Evolutionary conservation across 495 filamentous ascomycete species (phyloP), one percentile per base, ranked within the genome.

Genomic region (Podospora fimiseda): DNA sequence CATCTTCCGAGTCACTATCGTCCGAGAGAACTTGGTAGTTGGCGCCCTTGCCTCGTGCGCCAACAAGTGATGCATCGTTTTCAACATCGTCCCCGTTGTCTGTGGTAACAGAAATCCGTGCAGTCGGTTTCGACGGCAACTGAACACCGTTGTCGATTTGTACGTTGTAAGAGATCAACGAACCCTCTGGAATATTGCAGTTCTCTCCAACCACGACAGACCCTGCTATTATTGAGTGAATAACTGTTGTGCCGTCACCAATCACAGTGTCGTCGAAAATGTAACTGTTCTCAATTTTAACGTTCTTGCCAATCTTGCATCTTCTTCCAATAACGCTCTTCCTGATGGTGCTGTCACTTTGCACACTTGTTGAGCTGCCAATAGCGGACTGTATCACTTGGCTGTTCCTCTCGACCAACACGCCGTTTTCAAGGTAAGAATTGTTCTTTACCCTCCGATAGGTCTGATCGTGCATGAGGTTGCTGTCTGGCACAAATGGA

Each of bases 401-500:
- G 22, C 71, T 70, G 30, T 66, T 71, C 27, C 67, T 64, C 9
- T 75, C 80, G 13, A 89, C 68, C 4, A 83, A 70, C 43, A 86
- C 86, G 6, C 82, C 86, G 51, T 86, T 81, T 44, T 88, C 89
- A 20, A 90, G 68, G 37, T 80, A 79, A 3, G 90, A 84, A 8
- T 80, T 80, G 45, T 86, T 77, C 62, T 86, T 87, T 55, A 81
- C 83, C 42, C 85, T 72, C 48, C 77, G 80, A 67, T 90, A 99
- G 14, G 77, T 82, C 59, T 95, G 89, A 8, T 81, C 86, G 1
- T 79, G 74, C 3, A 90, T 64, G 22, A 95, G 66, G 64, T 97
- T 97, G 60, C 81, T 92, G 55, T 95, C 91, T 2, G 93, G 94
- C 56, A 85, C 87, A 21, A 95, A 75, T n/a, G 94, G 93, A 56